Conservation (phyloP, 2,329 filamentous ascomycete species). For the Sphaerulina musiva region DNA sequence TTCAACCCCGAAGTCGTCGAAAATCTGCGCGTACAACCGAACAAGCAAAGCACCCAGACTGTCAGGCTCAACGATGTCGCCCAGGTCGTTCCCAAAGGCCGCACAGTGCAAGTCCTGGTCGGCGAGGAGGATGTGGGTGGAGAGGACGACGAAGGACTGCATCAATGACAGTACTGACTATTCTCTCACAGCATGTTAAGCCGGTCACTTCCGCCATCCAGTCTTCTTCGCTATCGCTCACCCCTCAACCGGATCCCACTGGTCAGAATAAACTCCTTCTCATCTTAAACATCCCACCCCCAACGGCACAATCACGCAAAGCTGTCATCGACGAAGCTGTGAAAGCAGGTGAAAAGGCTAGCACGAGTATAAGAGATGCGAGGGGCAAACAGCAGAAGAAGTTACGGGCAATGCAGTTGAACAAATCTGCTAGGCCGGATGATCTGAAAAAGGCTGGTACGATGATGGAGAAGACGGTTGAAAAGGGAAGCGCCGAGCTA, state of each 20-base stretch:
- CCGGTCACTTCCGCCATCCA: conserved; percentile 50
- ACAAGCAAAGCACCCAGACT: conserved; percentile 46
- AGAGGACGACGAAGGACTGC: conserved; percentile 12
- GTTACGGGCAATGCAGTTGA: conserved; percentile 40
- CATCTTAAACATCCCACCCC: conserved; percentile 51
- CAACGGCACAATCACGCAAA: conserved; percentile 49
- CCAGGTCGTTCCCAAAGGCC: conserved; percentile 60
- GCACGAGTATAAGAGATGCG: conserved; percentile 39
- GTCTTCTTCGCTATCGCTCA: conserved; percentile 44
- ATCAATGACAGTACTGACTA: not conserved
- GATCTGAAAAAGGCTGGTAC: conserved; percentile 45
- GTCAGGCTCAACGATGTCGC: conserved; percentile 56
- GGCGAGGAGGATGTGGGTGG: conserved; percentile 56
- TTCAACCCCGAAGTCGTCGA: conserved; percentile 59
- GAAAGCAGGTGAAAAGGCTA: conserved; percentile 40
- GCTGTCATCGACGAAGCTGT: conserved; percentile 30
- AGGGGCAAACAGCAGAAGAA: conserved; percentile 46
- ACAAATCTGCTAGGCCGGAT: conserved; percentile 41
- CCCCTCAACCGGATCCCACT: conserved; percentile 46
- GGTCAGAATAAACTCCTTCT: conserved; percentile 46
- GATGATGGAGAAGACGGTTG: conserved; percentile 47
- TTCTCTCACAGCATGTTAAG: conserved; percentile 47
- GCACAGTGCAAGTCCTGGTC: conserved; percentile 55
- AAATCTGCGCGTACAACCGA: conserved; percentile 52
- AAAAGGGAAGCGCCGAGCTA: conserved; percentile 43